Conservation (phyloP, 2,329 filamentous ascomycete species). For the Aspergillus sp. region DNA sequence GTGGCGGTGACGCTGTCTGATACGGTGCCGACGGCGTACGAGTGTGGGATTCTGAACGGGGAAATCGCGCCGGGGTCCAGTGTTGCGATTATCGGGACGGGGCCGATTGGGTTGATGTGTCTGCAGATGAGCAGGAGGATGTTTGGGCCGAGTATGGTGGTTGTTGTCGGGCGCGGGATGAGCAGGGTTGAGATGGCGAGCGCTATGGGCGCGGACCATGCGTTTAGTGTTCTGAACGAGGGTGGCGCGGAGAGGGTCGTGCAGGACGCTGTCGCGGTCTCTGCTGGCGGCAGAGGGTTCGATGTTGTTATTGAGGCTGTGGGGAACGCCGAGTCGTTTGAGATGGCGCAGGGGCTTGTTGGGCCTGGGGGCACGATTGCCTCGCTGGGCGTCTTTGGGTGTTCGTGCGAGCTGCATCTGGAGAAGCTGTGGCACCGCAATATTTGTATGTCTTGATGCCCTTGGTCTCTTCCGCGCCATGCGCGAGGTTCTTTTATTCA, state of each 20-base stretch:
- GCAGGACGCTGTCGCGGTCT: constrained; percentile 32
- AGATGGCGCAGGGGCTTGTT: constrained; percentile 58
- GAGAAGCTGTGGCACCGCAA: neutral
- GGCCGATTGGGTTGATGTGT: neutral
- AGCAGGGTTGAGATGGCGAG: neutral
- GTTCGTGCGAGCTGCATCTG: constrained; percentile 39
- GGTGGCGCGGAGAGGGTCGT: neutral
- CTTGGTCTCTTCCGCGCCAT: neutral
- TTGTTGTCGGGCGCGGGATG: neutral
- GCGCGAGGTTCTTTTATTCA: no score
- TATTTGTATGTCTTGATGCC: neutral
- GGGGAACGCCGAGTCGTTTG: constrained; percentile 58
- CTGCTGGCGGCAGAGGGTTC: constrained; percentile 58
- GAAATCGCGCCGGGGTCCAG: constrained; percentile 57
- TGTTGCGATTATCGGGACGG: neutral
- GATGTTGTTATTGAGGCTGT: constrained; percentile 65
- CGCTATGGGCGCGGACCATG: neutral
- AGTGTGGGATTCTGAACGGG: constrained; percentile 59
- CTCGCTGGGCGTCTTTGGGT: constrained; percentile 63
- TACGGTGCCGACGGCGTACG: constrained; percentile 61
- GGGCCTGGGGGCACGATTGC: constrained; percentile 59
- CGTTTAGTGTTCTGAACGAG: neutral
- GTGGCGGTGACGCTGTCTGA: constrained; percentile 57
- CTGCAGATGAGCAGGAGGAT: neutral
- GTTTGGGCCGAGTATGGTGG: neutral